Percentiles rank a stretch among this genome's conserved stretches.
These are phyloP conservation scores for Penicillium crystallinum DNA, from an alignment of 495 filamentous ascomycete species.

Conservation along the genomic window DNA sequence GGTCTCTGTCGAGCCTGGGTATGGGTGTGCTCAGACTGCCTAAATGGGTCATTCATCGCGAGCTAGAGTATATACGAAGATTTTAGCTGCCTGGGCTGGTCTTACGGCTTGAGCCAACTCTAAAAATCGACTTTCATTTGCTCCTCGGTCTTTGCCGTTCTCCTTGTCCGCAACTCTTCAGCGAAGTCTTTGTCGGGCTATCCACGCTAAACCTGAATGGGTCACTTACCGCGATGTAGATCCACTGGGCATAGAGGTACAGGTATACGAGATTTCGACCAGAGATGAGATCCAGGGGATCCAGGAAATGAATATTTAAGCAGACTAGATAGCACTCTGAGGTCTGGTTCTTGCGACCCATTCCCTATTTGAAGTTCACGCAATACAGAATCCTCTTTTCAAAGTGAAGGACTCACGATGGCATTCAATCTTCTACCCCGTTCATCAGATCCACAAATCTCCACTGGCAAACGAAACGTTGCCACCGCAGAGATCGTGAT, in stretches of 20 bases:
- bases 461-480: too few relatives aligned
- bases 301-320: too few relatives aligned
- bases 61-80: neutral
- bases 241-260: conserved; percentile 12
- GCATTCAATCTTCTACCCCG: too few relatives aligned
- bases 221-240: conserved; percentile 29
- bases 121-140: neutral
- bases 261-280: too few relatives aligned
- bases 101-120: neutral
- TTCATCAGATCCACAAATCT: too few relatives aligned
- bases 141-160: neutral
- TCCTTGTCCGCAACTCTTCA: neutral
- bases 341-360: too few relatives aligned
- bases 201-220: conserved; percentile 27
- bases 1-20: neutral
- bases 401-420: too few relatives aligned
- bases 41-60: conserved; percentile 14
- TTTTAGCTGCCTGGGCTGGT: neutral
- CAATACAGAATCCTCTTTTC: too few relatives aligned
- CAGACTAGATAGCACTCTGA: too few relatives aligned
- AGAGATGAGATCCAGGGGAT: too few relatives aligned
- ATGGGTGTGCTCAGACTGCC: neutral
- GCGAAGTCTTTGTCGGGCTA: neutral
- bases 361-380: too few relatives aligned
- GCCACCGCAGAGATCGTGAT: too few relatives aligned